phyloP scores from a whole-genome alignment of 2,329 filamentous ascomycete genomes.

The Botryotinia convoluta region DNA sequence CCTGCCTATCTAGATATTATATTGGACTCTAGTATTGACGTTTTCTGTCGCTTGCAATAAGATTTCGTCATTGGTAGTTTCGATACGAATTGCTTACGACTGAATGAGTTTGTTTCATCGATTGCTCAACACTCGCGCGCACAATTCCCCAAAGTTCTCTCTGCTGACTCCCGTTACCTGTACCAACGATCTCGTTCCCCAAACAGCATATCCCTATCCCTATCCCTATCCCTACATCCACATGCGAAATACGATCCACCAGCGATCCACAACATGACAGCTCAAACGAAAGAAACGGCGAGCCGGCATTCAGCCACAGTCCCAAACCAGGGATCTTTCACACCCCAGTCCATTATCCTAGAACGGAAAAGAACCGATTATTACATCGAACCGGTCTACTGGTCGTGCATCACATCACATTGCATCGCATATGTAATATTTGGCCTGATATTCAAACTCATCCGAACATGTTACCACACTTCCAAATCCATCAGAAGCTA shows the following conservation, averaged over 20 bases:
- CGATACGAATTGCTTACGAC: not conserved
- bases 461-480: not conserved
- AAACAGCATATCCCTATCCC: not conserved
- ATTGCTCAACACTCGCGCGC: not conserved
- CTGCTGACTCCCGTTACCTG: not conserved
- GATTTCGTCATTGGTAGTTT: not conserved
- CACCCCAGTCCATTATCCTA: not conserved
- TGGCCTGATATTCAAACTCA: not conserved
- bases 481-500: not conserved
- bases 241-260: not conserved
- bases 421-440: not conserved
- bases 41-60: not conserved
- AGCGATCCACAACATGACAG: not conserved
- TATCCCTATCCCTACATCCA: not conserved
- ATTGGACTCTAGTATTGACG: not conserved
- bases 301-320: conserved; percentile 2
- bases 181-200: not conserved
- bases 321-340: not conserved
- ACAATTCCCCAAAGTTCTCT: not conserved
- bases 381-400: not conserved
- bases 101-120: not conserved
- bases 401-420: not conserved
- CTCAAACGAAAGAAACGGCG: not conserved
- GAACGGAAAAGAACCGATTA: not conserved
- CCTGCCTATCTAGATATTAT: not conserved